phyloP scores from a whole-genome alignment of 805 yeast genomes.

The Lachancea thermotolerans region DNA sequence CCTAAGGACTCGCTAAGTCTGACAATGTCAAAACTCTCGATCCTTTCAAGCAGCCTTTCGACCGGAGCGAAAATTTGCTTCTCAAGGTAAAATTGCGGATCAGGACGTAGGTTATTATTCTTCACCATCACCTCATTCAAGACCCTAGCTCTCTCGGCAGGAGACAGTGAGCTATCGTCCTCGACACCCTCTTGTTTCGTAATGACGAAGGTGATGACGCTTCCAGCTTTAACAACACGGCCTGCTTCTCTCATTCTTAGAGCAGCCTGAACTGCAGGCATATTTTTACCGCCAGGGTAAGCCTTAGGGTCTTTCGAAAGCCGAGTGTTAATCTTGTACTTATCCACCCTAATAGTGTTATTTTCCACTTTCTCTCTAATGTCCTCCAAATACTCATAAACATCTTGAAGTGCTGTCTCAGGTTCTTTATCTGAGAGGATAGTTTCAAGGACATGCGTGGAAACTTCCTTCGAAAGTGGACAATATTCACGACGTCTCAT shows the following conservation, averaged over 20 bases:
- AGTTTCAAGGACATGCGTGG: constrained; percentile 65
- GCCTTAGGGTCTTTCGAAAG: constrained; percentile 82
- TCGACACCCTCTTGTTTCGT: constrained; percentile 41
- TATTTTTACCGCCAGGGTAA: constrained; percentile 72
- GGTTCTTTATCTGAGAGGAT: constrained; percentile 68
- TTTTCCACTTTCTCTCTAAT: constrained; percentile 50
- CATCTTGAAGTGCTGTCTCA: constrained; percentile 63
- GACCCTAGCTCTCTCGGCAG: constrained; percentile 81
- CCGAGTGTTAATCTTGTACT: constrained; percentile 76
- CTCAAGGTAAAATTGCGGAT: constrained; percentile 70
- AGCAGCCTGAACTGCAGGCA: constrained; percentile 92
- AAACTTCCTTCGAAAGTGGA: constrained; percentile 83
- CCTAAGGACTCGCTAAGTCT: constrained; percentile 75
- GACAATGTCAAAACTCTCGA: constrained; percentile 79
- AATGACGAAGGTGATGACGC: constrained; percentile 81
- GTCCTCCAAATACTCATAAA: constrained; percentile 64
- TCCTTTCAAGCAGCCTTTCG: constrained; percentile 74
- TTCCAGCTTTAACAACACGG: constrained; percentile 79
- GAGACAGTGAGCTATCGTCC: constrained; percentile 23
- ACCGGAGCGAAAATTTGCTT: constrained; percentile 89
- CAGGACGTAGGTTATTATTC: constrained; percentile 52
- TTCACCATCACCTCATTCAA: constrained; percentile 62
- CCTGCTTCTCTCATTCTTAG: constrained; percentile 74
- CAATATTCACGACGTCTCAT: constrained; percentile 96
- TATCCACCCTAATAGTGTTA: constrained; percentile 57